A percentile compares a stretch with the other conserved stretches of the same genome.
Conservation (phyloP, 768 basidiomycete genomes). For the Coprinopsis strossmayeri region DNA sequence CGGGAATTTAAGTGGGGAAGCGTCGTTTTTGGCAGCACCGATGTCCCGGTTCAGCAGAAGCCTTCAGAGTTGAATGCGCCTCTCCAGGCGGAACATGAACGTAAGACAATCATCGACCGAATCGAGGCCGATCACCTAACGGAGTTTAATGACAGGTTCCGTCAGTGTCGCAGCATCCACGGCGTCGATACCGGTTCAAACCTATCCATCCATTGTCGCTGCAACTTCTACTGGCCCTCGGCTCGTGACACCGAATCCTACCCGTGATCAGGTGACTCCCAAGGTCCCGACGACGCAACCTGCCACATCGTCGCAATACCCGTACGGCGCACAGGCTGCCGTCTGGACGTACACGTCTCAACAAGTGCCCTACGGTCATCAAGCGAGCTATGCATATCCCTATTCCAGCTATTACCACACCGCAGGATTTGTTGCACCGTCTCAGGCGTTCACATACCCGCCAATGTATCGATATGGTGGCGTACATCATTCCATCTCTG, state of each 20-base stretch:
- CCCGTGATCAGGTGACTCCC: conserved; percentile 8
- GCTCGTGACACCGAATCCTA: conserved; percentile 12
- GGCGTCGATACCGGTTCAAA: conserved; percentile 19
- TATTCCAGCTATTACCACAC: conserved; percentile 12
- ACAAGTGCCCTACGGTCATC: not conserved
- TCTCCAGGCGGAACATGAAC: conserved; percentile 27
- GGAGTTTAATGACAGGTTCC: conserved; percentile 6
- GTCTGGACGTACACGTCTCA: not conserved
- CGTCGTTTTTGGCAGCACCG: conserved; percentile 70
- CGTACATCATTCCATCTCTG: conserved; percentile 11
- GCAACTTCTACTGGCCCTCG: conserved; percentile 13
- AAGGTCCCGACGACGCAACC: not conserved
- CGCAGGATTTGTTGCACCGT: conserved; percentile 8
- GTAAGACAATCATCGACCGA: conserved; percentile 29
- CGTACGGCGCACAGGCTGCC: not conserved
- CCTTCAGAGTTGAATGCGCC: conserved; percentile 45
- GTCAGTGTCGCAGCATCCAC: conserved; percentile 15
- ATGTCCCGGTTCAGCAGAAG: conserved; percentile 66
- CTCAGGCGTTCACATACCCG: not conserved
- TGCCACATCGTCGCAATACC: not conserved
- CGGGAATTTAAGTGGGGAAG: conserved; percentile 81
- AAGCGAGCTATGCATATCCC: conserved; percentile 3
- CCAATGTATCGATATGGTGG: conserved; percentile 7
- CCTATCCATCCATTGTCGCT: conserved; percentile 24
- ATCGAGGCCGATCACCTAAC: conserved; percentile 8